Evolutionary conservation across 495 filamentous ascomycete species (phyloP), one percentile per base, ranked within the genome.

Genomic region (Penicillium salamii): DNA sequence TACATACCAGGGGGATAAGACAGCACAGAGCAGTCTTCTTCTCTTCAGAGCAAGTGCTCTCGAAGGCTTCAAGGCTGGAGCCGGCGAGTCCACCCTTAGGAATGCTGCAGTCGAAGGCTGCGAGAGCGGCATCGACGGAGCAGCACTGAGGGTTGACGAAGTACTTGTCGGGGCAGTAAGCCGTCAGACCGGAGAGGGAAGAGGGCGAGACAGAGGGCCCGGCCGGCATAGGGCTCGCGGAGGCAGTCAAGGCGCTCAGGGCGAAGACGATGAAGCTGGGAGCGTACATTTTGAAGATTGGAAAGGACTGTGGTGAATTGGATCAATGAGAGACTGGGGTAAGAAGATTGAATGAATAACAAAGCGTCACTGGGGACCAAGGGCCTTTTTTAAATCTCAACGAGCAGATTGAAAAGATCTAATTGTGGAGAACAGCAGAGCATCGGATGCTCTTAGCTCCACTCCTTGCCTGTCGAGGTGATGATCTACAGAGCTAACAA

Each of bases 111-210:
- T 39, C 36, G 6, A 39, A 39, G 11, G 36, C 36, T 17, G 36
- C 36, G 18, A 39, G 5, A 5, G 3, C 7, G 18, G 21, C 2
- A 9, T 39, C 9, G 36, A 9, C 13, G 3, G 36, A 21, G 36
- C 36, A 39, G 36, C 36, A 39, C 36, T 39, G 36, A 21, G 36
- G 36, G 36, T 39, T 39, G 36, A 39, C 36, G 18, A 39, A 39
- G 36, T 39, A 39, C 36, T 39, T 39, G 17, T 18, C 36, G 36
- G 36, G 36, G 36, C 36, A 39, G 36, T 39, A 39, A 7, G 17
- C 36, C 36, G 20, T 39, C 36, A 39, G 36, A 2, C 18, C 20
- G 36, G 21, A 9, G 17, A 39, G 36, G 18, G 36, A 18, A 23
- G 36, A 39, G 15, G 36, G 36, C n/a, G n/a, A n/a, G n/a, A n/a